Evolutionary conservation across 2,329 filamentous ascomycete genomes (phyloP).

Genomic region (Aspergillus sp.): DNA sequence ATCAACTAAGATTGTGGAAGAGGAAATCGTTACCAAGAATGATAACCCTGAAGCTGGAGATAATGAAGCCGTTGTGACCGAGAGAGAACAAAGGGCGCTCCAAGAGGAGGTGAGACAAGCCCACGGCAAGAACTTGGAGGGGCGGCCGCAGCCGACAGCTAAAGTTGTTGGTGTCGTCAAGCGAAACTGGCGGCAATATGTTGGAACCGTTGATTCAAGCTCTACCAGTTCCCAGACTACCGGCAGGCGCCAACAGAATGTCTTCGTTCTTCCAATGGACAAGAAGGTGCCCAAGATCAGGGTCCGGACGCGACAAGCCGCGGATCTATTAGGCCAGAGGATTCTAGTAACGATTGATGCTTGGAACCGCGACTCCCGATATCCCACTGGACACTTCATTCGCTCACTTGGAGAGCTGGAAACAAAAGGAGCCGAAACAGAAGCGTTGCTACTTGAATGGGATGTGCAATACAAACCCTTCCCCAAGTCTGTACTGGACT

Average conservation of each 20-base stretch:
- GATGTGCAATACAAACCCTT: conserved; percentile 98
- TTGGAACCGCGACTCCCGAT: conserved; percentile 91
- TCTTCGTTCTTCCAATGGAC: conserved; percentile 97
- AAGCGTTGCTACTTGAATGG: conserved; percentile 90
- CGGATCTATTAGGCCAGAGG: conserved; percentile 86
- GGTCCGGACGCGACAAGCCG: conserved; percentile 86
- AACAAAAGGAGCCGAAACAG: conserved; percentile 96
- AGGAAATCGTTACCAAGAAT: conserved; percentile 87
- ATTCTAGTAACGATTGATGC: conserved; percentile 91
- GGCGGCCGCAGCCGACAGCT: conserved; percentile 84
- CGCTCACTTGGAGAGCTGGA: conserved; percentile 91
- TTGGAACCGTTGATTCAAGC: conserved; percentile 89
- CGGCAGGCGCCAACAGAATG: conserved; percentile 83
- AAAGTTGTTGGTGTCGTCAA: conserved; percentile 91
- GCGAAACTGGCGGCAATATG: conserved; percentile 97
- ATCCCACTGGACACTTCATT: conserved; percentile 92
- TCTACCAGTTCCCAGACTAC: conserved; percentile 75
- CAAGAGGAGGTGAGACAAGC: conserved; percentile 89
- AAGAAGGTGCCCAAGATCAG: conserved; percentile 97
- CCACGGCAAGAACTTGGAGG: conserved; percentile 76
- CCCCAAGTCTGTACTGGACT: conserved; percentile 92
- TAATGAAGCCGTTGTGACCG: conserved; percentile 77
- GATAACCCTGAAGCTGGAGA: conserved; percentile 87
- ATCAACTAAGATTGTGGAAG: conserved; percentile 93
- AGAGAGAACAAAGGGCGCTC: conserved; percentile 81